Evolutionary conservation across 441 rosid genomes (phyloP).

Genomic region (Mallotus repandus): DNA sequence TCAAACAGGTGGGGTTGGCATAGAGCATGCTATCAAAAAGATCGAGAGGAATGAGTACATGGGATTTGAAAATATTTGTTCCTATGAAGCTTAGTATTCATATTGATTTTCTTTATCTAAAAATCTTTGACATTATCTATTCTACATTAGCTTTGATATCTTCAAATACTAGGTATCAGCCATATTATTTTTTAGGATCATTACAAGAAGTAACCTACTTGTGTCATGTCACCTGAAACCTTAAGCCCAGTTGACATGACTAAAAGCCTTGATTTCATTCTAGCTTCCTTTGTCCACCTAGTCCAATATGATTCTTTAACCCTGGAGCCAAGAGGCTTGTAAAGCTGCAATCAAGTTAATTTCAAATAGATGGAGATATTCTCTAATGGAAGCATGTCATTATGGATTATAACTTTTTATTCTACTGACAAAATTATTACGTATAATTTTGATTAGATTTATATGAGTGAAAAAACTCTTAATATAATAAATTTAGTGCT

Average conservation of each 20-base stretch:
- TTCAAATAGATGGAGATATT: background rate
- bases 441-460: background rate
- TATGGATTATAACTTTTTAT: background rate
- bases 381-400: background rate
- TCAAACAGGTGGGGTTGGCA: slow-evolving; percentile 51
- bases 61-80: slow-evolving; percentile 56
- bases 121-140: background rate
- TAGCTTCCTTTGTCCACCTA: background rate
- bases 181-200: background rate
- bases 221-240: background rate
- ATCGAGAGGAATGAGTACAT: slow-evolving; percentile 43
- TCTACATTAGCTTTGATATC: background rate
- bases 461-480: no score
- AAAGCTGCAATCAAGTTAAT: background rate
- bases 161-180: background rate
- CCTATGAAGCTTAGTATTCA: slow-evolving; percentile 6
- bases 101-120: background rate
- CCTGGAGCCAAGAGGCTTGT: background rate
- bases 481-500: no score
- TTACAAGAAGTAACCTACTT: background rate
- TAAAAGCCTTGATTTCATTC: background rate
- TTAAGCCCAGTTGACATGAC: background rate
- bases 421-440: background rate
- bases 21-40: slow-evolving; percentile 36
- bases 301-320: background rate